Evolutionary conservation across 352 stramenopile species (phyloP), one percentile per base, ranked within the genome.

Genomic region (Phytophthora pisi): DNA sequence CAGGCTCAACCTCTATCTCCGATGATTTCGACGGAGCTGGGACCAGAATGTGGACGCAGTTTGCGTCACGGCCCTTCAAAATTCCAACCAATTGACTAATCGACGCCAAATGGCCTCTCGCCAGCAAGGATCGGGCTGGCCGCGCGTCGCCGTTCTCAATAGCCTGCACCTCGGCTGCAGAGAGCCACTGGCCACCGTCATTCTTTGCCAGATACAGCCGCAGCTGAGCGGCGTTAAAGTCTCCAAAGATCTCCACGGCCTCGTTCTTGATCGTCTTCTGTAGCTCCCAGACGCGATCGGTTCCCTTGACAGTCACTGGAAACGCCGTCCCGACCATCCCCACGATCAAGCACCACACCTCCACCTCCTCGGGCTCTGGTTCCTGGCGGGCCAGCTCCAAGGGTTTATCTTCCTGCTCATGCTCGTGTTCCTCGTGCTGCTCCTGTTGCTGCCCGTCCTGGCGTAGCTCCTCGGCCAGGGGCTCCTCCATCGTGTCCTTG

Each of bases 201-300:
- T 65, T 69, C 26, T 30, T 73, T 18, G 66, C 66, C 40, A 73
- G 53, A 49, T 65, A 73, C 10, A 73, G 16, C 1, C 60, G 51
- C 43, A 73, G 13, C 24, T 73, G 60, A 49, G 61, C 60, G 7
- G 66, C 66, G 30, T 73, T 73, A 43, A 66, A 73, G 47, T 69
- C 59, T 52, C 66, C 60, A 9, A 61, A 73, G 53, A 73, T 73
- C 20, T 73, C 66, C 16, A 69, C 66, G 3, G 60, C 66, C 20
- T 73, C 66, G 28, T 73, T 73, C 54, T 64, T 65, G 23, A 73
- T 69, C 13, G 47, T 73, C 47, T 73, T 73, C 31, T 73, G 66
- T 31, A 73, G 34, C 53, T 73, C 66, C 66, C 66, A 73, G 5
- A 73, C 66, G 10, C 66, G 66, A 20, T 60, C 66, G n/a, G 40